Evolutionary conservation across 2,329 filamentous ascomycete genomes (phyloP).

Genomic region (Xylariaceae sp.): DNA sequence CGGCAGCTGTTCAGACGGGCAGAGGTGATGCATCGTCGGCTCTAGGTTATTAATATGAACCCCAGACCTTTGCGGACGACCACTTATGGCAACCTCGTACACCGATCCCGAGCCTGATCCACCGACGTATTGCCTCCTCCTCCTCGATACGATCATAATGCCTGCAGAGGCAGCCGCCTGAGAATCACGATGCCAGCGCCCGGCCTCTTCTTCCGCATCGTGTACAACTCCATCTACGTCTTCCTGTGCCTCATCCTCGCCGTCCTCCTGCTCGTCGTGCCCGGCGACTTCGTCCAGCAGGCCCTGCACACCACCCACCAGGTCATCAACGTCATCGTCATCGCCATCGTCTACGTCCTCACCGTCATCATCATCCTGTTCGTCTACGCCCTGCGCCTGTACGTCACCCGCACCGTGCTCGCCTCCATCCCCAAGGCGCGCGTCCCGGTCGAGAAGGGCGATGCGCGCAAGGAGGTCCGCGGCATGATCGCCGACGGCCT

Average conservation of each 20-base stretch:
- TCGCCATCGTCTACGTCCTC: slow-evolving; percentile 67
- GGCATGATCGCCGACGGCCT: slow-evolving; percentile 68
- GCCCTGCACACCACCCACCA: slow-evolving; percentile 54
- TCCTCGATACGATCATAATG: too few species aligned
- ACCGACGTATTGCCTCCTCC: too few species aligned
- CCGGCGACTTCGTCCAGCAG: slow-evolving; percentile 73
- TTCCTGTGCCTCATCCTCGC: slow-evolving; percentile 67
- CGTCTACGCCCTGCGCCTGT: slow-evolving; percentile 77
- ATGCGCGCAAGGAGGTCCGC: slow-evolving; percentile 67
- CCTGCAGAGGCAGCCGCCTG: background rate
- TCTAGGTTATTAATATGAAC: too few species aligned
- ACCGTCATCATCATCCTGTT: slow-evolving; percentile 64
- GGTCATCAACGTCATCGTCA: slow-evolving; percentile 74
- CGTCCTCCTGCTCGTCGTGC: slow-evolving; percentile 69
- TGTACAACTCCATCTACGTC: slow-evolving; percentile 74
- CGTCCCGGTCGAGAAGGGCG: slow-evolving; percentile 78
- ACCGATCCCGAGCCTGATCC: too few species aligned
- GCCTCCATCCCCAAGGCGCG: slow-evolving; percentile 79
- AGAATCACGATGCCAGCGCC: slow-evolving; percentile 33
- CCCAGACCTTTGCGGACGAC: too few species aligned
- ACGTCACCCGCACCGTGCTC: slow-evolving; percentile 73
- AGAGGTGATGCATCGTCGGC: too few species aligned
- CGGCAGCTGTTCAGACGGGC: too few species aligned
- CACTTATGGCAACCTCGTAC: too few species aligned
- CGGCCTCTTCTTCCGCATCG: slow-evolving; percentile 62